Percentiles rank a stretch among this genome's conserved stretches.
These are phyloP conservation scores for Scutellaria galericulata DNA, from an alignment of 257 asterid genomes.

Conservation along the genomic window DNA sequence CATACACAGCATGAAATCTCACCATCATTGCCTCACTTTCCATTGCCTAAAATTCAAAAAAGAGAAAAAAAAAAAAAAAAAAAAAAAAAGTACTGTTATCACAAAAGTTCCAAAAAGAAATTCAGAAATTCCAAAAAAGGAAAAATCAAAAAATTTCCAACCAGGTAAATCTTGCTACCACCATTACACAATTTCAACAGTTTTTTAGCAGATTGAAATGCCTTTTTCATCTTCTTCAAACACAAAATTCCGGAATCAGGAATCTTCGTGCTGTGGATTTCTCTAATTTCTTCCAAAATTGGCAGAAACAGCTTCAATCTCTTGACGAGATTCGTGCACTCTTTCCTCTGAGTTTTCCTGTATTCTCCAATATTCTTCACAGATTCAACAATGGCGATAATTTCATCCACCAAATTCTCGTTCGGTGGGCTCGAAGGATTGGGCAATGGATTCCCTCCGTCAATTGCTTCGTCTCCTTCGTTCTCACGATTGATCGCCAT, in stretches of 20 bases:
- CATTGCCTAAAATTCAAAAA: conserved; percentile 56
- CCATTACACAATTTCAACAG: conserved; percentile 67
- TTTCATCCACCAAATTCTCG: conserved; percentile 51
- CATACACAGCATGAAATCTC: conserved; percentile 66
- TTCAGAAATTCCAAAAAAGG: not conserved
- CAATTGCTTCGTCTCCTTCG: conserved; percentile 37
- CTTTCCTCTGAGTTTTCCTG: conserved; percentile 74
- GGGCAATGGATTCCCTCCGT: conserved; percentile 36
- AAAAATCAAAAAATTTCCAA: conserved; percentile 10
- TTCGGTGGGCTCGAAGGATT: conserved; percentile 42
- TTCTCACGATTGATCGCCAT: conserved; percentile 33
- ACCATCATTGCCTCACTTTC: conserved; percentile 75
- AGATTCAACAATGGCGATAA: conserved; percentile 52
- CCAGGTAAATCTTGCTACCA: conserved; percentile 92
- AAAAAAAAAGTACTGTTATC: not conserved
- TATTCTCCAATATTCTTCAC: conserved; percentile 61
- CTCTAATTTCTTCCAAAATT: conserved; percentile 62
- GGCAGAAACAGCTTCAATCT: conserved; percentile 67
- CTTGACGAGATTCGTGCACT: conserved; percentile 58
- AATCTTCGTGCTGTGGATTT: conserved; percentile 37
- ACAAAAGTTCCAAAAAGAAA: not conserved
- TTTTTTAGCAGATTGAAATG: conserved; percentile 70
- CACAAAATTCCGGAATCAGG: conserved; percentile 52
- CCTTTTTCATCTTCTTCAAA: conserved; percentile 59
- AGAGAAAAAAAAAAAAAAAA: too few relatives aligned